Evolutionary conservation across 345 rosid species (phyloP).

Genomic region (Euphorbia peplus): DNA sequence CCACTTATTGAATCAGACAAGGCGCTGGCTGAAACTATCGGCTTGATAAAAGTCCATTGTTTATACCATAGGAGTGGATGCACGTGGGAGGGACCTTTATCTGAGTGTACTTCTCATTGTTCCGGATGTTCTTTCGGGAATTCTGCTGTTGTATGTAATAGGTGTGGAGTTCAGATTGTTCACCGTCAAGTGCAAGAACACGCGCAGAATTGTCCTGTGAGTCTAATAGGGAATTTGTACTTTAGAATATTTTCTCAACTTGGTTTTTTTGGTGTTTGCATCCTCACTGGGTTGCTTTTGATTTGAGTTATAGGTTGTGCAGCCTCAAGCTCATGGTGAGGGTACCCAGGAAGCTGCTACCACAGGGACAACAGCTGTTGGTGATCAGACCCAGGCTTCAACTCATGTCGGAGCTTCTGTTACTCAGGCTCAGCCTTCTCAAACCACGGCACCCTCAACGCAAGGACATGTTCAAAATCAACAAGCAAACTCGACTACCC

Average conservation of each 20-base stretch:
- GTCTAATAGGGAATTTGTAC: constrained; percentile 25
- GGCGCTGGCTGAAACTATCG: constrained; percentile 61
- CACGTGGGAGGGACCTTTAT: constrained; percentile 69
- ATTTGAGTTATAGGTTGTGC: constrained; percentile 47
- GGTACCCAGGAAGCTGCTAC: constrained; percentile 42
- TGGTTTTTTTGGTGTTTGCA: neutral
- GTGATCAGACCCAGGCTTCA: constrained; percentile 36
- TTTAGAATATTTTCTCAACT: neutral
- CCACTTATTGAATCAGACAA: constrained; percentile 63
- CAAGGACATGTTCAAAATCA: constrained; percentile 37
- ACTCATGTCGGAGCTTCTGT: constrained; percentile 35
- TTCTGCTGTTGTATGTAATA: constrained; percentile 67
- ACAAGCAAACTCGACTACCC: constrained; percentile 33
- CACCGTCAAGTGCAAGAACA: constrained; percentile 77
- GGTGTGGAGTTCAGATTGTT: constrained; percentile 54
- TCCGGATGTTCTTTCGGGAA: constrained; percentile 66
- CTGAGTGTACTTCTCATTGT: constrained; percentile 66
- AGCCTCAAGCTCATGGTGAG: constrained; percentile 42
- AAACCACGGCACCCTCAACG: constrained; percentile 25
- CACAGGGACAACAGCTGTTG: constrained; percentile 27
- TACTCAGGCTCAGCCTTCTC: constrained; percentile 44
- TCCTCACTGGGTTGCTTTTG: constrained; percentile 9
- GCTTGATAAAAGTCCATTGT: constrained; percentile 57
- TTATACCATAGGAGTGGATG: constrained; percentile 80
- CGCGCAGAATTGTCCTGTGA: constrained; percentile 74